Percentiles rank a stretch among this genome's conserved stretches.
Evolutionary conservation across 2,329 filamentous ascomycete genomes (phyloP).

Genomic region (Bisporella sp.): DNA sequence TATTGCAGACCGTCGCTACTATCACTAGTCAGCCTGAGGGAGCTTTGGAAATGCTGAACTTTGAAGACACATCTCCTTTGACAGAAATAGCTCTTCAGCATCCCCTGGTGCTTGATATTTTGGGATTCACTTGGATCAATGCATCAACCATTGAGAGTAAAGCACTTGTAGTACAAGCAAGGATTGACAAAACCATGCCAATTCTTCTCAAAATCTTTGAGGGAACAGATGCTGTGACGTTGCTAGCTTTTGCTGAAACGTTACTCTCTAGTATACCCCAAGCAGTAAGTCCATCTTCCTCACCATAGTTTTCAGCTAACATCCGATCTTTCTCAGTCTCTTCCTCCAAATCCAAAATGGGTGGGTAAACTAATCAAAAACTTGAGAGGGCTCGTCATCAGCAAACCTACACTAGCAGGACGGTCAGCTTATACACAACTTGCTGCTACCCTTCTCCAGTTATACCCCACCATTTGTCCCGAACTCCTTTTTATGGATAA

Average conservation of each 20-base stretch:
- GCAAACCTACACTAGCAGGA: conserved; percentile 46
- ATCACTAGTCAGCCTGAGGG: conserved; percentile 47
- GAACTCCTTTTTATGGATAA: conserved; percentile 45
- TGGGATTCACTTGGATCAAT: conserved; percentile 51
- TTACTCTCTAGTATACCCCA: too few relatives aligned
- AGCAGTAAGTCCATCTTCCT: neutral
- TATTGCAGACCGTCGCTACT: conserved; percentile 50
- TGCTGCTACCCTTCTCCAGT: conserved; percentile 48
- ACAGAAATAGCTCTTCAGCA: conserved; percentile 50
- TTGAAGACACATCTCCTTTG: conserved; percentile 47
- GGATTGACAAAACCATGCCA: conserved; percentile 41
- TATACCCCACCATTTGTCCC: conserved; percentile 41
- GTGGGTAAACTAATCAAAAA: conserved; percentile 38
- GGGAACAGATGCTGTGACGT: conserved; percentile 52
- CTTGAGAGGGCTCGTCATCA: conserved; percentile 46
- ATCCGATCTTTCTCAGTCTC: conserved; percentile 31
- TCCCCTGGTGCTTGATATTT: conserved; percentile 45
- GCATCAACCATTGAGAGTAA: conserved; percentile 28
- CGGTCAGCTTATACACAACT: conserved; percentile 54
- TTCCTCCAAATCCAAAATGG: conserved; percentile 47
- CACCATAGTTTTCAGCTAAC: neutral
- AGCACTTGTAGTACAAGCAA: conserved; percentile 29
- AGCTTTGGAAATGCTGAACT: conserved; percentile 38
- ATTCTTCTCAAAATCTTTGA: conserved; percentile 46
- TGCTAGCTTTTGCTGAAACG: conserved; percentile 49